These are phyloP conservation scores for Ceratobasidium sp. DNA, from an alignment of 1,284 basidiomycete genomes.

Conservation along the genomic window DNA sequence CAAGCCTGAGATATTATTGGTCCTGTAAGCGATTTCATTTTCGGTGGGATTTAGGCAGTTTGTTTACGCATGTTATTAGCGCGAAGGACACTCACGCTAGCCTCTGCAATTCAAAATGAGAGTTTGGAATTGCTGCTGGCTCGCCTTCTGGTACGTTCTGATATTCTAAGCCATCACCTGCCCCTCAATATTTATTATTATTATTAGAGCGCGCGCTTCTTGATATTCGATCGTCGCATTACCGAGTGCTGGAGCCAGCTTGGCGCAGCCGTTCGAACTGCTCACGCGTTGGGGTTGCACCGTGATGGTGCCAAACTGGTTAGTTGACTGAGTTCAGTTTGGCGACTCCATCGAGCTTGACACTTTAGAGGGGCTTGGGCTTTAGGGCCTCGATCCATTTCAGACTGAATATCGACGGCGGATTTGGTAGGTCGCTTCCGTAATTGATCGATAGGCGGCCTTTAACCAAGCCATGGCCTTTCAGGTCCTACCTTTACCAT, in stretches of 20 bases:
- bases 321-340: slow-evolving; percentile 44
- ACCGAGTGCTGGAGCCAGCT: slow-evolving; percentile 96
- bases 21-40: slow-evolving; percentile 67
- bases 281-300: slow-evolving; percentile 92
- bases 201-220: slow-evolving; percentile 82
- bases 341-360: slow-evolving; percentile 26
- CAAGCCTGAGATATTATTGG: slow-evolving; percentile 90
- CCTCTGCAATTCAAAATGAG: slow-evolving; percentile 89
- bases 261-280: slow-evolving; percentile 90
- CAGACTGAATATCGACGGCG: slow-evolving; percentile 89
- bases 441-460: slow-evolving; percentile 9
- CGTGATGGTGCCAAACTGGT: slow-evolving; percentile 89
- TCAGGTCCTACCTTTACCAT: slow-evolving; percentile 90
- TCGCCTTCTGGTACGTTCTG: slow-evolving; percentile 71
- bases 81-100: slow-evolving; percentile 82
- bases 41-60: neutral
- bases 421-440: slow-evolving; percentile 69
- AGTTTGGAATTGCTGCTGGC: slow-evolving; percentile 89
- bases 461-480: slow-evolving; percentile 33
- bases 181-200: slow-evolving; percentile 23
- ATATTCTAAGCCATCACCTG: slow-evolving; percentile 6
- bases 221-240: slow-evolving; percentile 86
- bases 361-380: slow-evolving; percentile 32
- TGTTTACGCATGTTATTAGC: slow-evolving; percentile 56
- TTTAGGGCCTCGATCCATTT: slow-evolving; percentile 74